Conservation (phyloP, 2,329 filamentous ascomycete genomes). For the Remersonia thermophila region DNA sequence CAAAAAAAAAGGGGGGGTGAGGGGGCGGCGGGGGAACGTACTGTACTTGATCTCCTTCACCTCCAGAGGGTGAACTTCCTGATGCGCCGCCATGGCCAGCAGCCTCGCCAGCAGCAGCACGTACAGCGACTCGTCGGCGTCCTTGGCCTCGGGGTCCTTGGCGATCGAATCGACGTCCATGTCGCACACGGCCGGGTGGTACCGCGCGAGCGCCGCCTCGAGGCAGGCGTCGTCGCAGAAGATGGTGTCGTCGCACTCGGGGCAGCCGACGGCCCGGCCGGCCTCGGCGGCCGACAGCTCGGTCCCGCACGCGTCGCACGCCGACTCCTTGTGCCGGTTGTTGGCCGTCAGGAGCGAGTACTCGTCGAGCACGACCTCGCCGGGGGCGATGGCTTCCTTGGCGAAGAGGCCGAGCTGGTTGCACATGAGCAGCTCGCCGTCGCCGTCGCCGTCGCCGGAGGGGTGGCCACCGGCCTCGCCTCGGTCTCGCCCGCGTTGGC, state of each 20-base stretch:
- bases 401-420: constrained; percentile 86
- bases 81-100: constrained; percentile 50
- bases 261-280: constrained; percentile 39
- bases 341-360: constrained; percentile 81
- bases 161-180: constrained; percentile 54
- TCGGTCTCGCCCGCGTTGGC: constrained; percentile 38
- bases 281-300: constrained; percentile 46
- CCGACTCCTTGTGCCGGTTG: constrained; percentile 71
- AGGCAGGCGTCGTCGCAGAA: constrained; percentile 52
- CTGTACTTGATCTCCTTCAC: constrained; percentile 50
- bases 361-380: constrained; percentile 67
- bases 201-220: constrained; percentile 43
- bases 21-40: neutral
- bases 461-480: neutral
- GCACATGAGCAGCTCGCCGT: constrained; percentile 44
- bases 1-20: constrained; percentile 67
- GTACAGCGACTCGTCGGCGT: constrained; percentile 50
- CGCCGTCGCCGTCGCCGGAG: constrained; percentile 19
- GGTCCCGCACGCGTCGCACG: constrained; percentile 81
- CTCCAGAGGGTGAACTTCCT: constrained; percentile 50
- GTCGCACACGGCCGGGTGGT: constrained; percentile 54
- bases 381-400: constrained; percentile 63
- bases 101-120: constrained; percentile 49
- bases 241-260: constrained; percentile 52
- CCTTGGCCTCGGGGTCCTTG: constrained; percentile 48